phyloP scores from a whole-genome alignment of 2,329 filamentous ascomycete species.

The Cytospora mali region DNA sequence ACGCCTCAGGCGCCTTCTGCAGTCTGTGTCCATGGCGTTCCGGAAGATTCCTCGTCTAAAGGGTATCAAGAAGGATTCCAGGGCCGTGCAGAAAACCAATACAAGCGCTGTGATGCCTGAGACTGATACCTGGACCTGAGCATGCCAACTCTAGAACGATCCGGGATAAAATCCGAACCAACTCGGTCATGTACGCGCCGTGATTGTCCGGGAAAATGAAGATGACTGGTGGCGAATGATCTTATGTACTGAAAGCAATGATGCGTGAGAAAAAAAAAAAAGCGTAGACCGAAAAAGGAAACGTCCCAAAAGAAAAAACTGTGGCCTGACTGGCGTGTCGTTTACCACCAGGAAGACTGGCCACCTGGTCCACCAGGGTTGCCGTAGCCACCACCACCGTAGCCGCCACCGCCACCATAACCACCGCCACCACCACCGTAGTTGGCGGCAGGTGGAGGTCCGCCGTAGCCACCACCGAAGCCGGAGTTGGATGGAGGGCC shows the following conservation, averaged over 20 bases:
- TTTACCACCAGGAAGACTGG: slow-evolving; percentile 71
- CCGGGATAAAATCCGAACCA: slow-evolving; percentile 32
- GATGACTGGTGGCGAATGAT: slow-evolving; percentile 39
- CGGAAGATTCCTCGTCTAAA: slow-evolving; percentile 40
- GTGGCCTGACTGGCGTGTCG: slow-evolving; percentile 24
- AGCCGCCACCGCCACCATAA: slow-evolving; percentile 50
- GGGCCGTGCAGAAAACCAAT: slow-evolving; percentile 40
- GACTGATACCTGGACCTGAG: slow-evolving; percentile 40
- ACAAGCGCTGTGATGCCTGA: slow-evolving; percentile 42
- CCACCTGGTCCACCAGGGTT: slow-evolving; percentile 67
- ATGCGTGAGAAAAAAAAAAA: slow-evolving; percentile 34
- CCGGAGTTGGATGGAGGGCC: slow-evolving; percentile 42
- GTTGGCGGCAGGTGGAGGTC: slow-evolving; percentile 35
- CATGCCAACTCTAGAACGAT: slow-evolving; percentile 39
- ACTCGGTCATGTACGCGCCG: slow-evolving; percentile 43
- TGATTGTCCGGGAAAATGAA: slow-evolving; percentile 37
- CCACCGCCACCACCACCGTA: slow-evolving; percentile 42
- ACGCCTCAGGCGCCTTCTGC: slow-evolving; percentile 36
- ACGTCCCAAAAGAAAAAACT: slow-evolving; percentile 6
- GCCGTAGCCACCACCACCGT: slow-evolving; percentile 63
- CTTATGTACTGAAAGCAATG: slow-evolving; percentile 39
- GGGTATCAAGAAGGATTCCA: slow-evolving; percentile 44
- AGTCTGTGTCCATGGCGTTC: slow-evolving; percentile 34
- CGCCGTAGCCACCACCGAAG: slow-evolving; percentile 48
- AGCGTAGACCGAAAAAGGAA: slow-evolving; percentile 30